These are phyloP conservation scores for Tolypocladium ovalisporum DNA, from an alignment of 2,329 filamentous ascomycete genomes.

Conservation along the genomic window DNA sequence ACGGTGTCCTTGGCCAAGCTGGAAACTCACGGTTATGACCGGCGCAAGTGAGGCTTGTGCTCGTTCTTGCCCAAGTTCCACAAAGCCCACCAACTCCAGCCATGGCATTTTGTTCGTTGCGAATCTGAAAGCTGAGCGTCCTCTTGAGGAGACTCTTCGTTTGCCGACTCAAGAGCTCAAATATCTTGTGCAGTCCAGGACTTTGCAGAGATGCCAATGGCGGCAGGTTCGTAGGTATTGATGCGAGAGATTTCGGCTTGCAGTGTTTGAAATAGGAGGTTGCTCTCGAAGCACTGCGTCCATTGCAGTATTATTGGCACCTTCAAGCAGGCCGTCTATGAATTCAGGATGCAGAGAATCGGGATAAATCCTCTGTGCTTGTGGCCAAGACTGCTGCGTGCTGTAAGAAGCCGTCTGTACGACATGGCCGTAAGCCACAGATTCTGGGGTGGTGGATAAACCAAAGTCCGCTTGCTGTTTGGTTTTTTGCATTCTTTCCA, in stretches of 20 bases:
- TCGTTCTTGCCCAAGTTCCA: neutral
- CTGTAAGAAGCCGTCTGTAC: neutral
- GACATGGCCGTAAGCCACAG: neutral
- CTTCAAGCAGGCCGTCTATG: rapidly evolving
- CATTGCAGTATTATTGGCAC: neutral
- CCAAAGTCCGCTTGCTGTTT: neutral
- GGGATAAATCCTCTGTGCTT: neutral
- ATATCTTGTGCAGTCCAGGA: neutral
- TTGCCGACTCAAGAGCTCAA: too few relatives aligned
- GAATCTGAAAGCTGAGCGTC: neutral
- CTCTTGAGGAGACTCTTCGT: neutral
- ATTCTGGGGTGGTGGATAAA: neutral
- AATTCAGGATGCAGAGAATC: rapidly evolving
- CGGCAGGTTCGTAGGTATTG: neutral
- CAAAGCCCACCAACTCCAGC: neutral
- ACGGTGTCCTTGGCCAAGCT: too few relatives aligned
- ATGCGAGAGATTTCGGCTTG: neutral
- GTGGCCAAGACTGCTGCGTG: neutral
- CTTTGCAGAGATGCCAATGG: neutral
- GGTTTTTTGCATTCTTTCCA: neutral
- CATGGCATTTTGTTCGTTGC: too few relatives aligned
- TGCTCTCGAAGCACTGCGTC: neutral
- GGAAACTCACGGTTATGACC: too few relatives aligned
- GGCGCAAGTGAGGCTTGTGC: too few relatives aligned
- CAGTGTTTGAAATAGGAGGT: neutral